Percentiles rank a stretch among this genome's conserved stretches.
These are phyloP conservation scores for Saccharomycopsis phalli DNA, from an alignment of 1,139 yeast genomes.

Conservation along the genomic window DNA sequence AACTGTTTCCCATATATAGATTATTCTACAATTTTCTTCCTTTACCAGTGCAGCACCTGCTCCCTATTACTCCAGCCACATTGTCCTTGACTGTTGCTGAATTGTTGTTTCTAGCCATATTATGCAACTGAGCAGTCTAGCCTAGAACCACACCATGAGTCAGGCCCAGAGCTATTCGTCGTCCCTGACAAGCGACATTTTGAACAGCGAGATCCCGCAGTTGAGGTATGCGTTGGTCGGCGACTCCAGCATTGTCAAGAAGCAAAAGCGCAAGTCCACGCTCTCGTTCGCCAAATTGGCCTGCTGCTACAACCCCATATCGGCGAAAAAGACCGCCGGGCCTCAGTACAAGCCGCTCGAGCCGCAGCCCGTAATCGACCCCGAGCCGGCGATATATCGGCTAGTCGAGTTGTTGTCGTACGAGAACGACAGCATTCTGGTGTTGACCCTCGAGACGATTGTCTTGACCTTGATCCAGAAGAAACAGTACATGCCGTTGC, in stretches of 20 bases:
- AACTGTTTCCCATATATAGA: no score
- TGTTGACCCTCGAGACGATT: constrained; percentile 16
- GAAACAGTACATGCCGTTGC: constrained; percentile 10
- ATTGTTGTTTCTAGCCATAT: no score
- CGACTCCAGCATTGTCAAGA: constrained; percentile 10
- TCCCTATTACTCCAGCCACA: no score
- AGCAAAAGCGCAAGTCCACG: constrained; percentile 13
- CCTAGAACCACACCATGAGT: no score
- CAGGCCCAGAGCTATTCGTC: constrained; percentile 6
- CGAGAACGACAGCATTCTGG: constrained; percentile 16
- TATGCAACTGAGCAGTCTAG: no score
- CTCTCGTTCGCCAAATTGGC: constrained; percentile 15
- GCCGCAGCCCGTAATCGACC: constrained; percentile 5
- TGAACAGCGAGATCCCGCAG: constrained; percentile 16
- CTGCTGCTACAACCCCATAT: constrained; percentile 11
- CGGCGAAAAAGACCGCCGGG: no score
- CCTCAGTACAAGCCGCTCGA: constrained; percentile 5
- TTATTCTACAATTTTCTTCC: no score
- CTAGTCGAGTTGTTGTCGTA: constrained; percentile 11
- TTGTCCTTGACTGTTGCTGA: no score
- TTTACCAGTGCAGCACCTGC: no score
- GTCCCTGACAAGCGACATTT: constrained; percentile 2
- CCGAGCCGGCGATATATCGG: constrained; percentile 12
- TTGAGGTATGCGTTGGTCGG: constrained; percentile 17
- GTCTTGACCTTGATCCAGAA: constrained; percentile 18